phyloP scores from a whole-genome alignment of 192 early-diverging fungal species.

The Oehlia diaphana region DNA sequence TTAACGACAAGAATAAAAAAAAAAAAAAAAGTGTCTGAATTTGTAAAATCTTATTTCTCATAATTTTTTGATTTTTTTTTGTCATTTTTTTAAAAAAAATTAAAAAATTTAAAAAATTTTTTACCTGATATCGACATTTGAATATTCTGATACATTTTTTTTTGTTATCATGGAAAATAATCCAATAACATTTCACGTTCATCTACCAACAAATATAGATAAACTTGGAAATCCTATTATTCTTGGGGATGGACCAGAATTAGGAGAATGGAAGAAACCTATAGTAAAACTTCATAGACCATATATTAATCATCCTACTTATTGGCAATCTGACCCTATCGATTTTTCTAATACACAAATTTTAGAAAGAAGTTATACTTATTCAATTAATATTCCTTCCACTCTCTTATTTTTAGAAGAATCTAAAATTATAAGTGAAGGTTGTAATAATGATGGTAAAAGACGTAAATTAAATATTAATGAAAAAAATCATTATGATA shows the following conservation, averaged over 20 bases:
- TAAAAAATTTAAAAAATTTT: no score
- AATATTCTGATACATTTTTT: no score
- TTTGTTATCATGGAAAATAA: constrained; percentile 45
- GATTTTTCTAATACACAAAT: not conserved
- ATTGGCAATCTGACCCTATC: not conserved
- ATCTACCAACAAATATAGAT: not conserved
- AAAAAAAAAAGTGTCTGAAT: constrained; percentile 11
- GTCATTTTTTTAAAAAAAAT: no score
- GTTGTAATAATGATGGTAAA: not conserved
- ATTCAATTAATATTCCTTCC: not conserved
- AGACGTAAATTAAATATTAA: not conserved
- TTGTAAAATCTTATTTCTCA: no score
- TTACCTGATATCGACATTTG: no score
- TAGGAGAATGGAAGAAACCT: not conserved
- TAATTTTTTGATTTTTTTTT: no score
- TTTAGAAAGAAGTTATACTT: not conserved
- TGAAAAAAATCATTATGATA: no score
- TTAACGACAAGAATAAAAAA: constrained; percentile 12
- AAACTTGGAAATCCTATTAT: not conserved
- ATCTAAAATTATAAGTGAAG: constrained; percentile 5
- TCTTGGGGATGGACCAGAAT: not conserved
- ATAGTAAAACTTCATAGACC: not conserved
- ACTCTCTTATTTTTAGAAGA: not conserved
- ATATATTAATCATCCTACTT: not conserved
- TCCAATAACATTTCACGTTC: constrained; percentile 11